Base-by-base conservation (phyloP, 139 green algal genomes). In the Volvox africanus region DNA sequence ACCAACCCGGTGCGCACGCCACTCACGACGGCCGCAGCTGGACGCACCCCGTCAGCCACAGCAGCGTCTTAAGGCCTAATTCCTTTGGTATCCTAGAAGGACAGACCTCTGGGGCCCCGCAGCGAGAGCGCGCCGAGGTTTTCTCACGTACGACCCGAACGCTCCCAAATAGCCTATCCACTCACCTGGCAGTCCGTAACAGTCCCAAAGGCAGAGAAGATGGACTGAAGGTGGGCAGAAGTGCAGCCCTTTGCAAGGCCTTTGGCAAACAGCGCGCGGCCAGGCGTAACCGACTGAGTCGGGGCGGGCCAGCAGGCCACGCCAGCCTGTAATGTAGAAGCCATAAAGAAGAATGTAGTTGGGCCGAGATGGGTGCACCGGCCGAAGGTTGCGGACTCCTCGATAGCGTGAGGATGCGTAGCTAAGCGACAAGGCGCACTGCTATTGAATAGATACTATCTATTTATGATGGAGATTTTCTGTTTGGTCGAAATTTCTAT, bases 161-260 rank as follows among this genome's bases (percentile, higher is more conserved):
- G 30, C 32, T 24, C 62, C 36, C 78, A 17, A 36, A 65, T 32
- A 84, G 78, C 26, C 80, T 73, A 61, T 50, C 30, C 12, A 55
- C 84, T 44, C 26, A 90, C 86, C 86, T 90, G 86, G 50, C 86
- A 90, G 50, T 90, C 86, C 24, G 73, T 83, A 11, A 90, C 86
- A 21, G 73, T 83, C 5, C 86, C 86, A 81, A 90, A 90, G 19
- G 50, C 36, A 19, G 86, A 90, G 30, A 90, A 90, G 55, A 90
- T 90, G 55, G 86, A 77, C 37, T 90, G 86, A 19, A 90, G 86
- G 30, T 90, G 86, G 0, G 50, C 50, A n/a, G 73, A 90, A 6
- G 86, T 90, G 86, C 86, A 90, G 44, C 86, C 86, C 50, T 90
- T 90, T 12, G 86, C 71, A 11, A 90, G 73, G 20, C 86, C 86